A percentile compares a stretch with the other conserved stretches of the same genome.
Evolutionary conservation across 305 asterid species (phyloP).

Genomic region (Solanum hybrid): DNA sequence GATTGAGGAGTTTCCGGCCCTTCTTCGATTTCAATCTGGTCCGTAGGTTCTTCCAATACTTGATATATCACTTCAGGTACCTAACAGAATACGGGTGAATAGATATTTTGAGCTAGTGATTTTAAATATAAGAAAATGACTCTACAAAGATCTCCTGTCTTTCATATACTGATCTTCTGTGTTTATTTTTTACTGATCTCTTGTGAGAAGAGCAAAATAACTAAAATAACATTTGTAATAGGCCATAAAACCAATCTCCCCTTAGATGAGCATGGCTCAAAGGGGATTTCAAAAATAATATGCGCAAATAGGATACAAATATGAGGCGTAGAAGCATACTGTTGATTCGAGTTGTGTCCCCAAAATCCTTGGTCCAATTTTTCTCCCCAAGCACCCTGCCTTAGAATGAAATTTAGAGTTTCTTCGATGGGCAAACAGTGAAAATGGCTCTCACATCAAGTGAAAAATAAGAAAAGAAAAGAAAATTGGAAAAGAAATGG

Average conservation of each 20-base stretch:
- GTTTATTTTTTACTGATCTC: background rate
- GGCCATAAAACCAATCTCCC: background rate
- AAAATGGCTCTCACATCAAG: background rate
- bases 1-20: conserved; percentile 26
- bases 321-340: conserved; percentile 24
- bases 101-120: background rate
- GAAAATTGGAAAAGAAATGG: background rate
- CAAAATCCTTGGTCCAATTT: conserved; percentile 66
- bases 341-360: conserved; percentile 47
- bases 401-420: background rate
- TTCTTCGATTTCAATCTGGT: conserved; percentile 11
- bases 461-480: background rate
- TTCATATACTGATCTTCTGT: background rate
- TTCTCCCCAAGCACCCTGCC: conserved; percentile 85
- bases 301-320: background rate
- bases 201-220: background rate
- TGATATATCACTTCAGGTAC: conserved; percentile 83
- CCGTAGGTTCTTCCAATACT: conserved; percentile 49
- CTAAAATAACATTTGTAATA: background rate
- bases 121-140: background rate
- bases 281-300: background rate
- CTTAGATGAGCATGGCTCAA: background rate
- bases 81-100: background rate
- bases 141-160: background rate
- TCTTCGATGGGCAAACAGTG: background rate